A percentile compares a stretch with the other conserved stretches of the same genome.
Conservation (phyloP, 2,329 filamentous ascomycete genomes). For the Acrocalymma vagum region DNA sequence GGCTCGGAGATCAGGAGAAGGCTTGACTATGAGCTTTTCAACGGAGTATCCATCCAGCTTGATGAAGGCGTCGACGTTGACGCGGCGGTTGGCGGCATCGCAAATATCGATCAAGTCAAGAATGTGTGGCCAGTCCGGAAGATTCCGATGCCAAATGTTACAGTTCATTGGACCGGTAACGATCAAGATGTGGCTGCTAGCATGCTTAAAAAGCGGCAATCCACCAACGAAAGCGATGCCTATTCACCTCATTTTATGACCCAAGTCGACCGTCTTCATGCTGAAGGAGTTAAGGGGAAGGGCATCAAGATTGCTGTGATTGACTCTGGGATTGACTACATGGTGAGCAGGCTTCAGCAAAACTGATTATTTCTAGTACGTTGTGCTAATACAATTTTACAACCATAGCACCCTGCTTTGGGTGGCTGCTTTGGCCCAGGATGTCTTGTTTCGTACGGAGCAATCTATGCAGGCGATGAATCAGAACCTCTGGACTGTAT, state of each 20-base stretch:
- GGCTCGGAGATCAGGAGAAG: conserved; percentile 18
- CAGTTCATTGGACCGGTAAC: too few relatives aligned
- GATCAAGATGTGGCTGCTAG: background rate
- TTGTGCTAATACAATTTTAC: too few relatives aligned
- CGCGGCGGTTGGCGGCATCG: too few relatives aligned
- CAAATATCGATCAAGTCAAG: too few relatives aligned
- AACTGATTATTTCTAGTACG: too few relatives aligned
- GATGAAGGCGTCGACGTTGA: conserved; percentile 12
- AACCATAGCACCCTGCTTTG: conserved; percentile 69
- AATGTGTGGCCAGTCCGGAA: conserved; percentile 24
- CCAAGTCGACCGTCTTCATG: conserved; percentile 49
- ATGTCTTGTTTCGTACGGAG: conserved; percentile 66
- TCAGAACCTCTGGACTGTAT: conserved; percentile 56
- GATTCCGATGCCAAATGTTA: too few relatives aligned
- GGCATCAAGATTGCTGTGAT: conserved; percentile 56
- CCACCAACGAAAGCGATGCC: conserved; percentile 9
- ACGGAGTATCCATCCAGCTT: conserved; percentile 24
- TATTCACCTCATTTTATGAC: conserved; percentile 46
- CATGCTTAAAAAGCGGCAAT: conserved; percentile 9
- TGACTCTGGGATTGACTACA: conserved; percentile 62
- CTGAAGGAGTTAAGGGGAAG: conserved; percentile 54
- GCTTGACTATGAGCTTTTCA: conserved; percentile 27
- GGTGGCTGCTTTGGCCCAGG: conserved; percentile 70
- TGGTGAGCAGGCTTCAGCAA: too few relatives aligned
- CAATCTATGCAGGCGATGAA: conserved; percentile 66